phyloP scores from a whole-genome alignment of 2,329 filamentous ascomycete genomes.

The Rasamsonia emersonii region DNA sequence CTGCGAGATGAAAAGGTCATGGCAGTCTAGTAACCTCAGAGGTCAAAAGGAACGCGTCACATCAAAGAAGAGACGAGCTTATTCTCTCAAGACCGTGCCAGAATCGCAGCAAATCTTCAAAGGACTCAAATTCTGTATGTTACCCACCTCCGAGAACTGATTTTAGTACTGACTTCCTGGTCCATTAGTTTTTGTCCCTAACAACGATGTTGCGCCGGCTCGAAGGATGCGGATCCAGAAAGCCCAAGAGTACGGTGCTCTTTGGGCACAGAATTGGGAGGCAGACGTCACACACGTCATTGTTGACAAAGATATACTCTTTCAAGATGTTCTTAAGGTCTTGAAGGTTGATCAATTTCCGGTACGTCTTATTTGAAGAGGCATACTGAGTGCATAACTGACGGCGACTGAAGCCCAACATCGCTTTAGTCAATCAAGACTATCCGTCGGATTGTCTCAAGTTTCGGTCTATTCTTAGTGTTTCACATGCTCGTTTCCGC shows the following conservation, averaged over 20 bases:
- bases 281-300: constrained; percentile 65
- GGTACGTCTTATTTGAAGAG: constrained; percentile 25
- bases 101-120: constrained; percentile 52
- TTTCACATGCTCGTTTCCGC: constrained; percentile 45
- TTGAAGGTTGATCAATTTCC: constrained; percentile 44
- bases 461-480: constrained; percentile 51
- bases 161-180: constrained; percentile 6
- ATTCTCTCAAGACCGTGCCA: constrained; percentile 38
- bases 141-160: not conserved
- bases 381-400: not conserved
- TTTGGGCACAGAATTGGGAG: constrained; percentile 54
- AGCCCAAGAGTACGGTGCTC: constrained; percentile 65
- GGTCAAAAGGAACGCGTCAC: not conserved
- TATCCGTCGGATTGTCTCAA: constrained; percentile 63
- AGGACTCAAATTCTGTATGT: constrained; percentile 50
- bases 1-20: constrained; percentile 2
- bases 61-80: constrained; percentile 24
- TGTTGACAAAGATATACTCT: constrained; percentile 61
- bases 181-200: constrained; percentile 61
- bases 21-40: not conserved
- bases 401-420: constrained; percentile 18
- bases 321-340: constrained; percentile 52
- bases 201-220: constrained; percentile 61
- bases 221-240: constrained; percentile 66
- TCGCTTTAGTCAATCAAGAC: constrained; percentile 56